Percentiles rank a stretch among this genome's conserved stretches.
Conservation (phyloP, 2,329 filamentous ascomycete species). For the Onygenales sp. region DNA sequence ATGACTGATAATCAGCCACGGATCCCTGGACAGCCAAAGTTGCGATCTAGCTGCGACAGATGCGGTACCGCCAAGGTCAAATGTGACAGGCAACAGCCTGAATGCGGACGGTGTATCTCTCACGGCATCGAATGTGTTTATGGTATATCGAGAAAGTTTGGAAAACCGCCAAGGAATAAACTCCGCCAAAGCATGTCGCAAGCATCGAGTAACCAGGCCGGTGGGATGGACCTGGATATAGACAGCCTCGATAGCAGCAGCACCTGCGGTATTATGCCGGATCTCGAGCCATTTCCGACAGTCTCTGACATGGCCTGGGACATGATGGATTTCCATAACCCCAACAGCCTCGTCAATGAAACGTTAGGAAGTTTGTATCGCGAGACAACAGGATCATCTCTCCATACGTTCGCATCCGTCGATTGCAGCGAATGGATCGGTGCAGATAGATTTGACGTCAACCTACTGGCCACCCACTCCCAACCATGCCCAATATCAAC, state of each 20-base stretch:
- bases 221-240: neutral
- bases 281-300: no score
- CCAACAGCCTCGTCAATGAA: no score
- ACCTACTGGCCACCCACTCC: no score
- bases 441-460: no score
- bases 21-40: slow-evolving; percentile 9
- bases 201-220: neutral
- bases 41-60: slow-evolving; percentile 20
- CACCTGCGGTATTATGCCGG: neutral
- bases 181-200: neutral
- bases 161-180: slow-evolving; percentile 13
- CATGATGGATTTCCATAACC: neutral
- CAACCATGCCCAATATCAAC: no score
- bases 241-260: neutral
- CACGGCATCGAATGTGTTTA: slow-evolving; percentile 16
- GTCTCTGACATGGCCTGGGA: neutral
- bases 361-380: no score
- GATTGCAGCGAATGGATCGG: no score
- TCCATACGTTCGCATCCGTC: no score
- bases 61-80: slow-evolving; percentile 23
- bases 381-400: no score
- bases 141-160: slow-evolving; percentile 17
- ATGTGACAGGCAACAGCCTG: slow-evolving; percentile 19
- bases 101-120: slow-evolving; percentile 19
- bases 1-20: no score